phyloP scores from a whole-genome alignment of 2,329 filamentous ascomycete genomes.

The Diaporthe capsici region DNA sequence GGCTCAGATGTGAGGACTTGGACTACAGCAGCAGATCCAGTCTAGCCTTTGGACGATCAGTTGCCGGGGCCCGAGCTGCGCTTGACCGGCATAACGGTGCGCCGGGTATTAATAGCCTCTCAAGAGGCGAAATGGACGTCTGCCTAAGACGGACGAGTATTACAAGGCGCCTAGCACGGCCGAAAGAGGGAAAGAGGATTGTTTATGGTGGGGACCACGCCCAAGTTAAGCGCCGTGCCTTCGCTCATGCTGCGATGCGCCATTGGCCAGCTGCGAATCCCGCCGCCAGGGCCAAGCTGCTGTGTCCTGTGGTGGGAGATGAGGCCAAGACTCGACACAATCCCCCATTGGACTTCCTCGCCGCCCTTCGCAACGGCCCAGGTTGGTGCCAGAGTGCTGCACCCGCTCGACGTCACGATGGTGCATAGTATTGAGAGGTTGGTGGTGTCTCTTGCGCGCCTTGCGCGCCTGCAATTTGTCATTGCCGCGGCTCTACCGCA shows the following conservation, averaged over 20 bases:
- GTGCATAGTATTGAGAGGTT: too few relatives aligned
- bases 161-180: background rate
- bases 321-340: slow-evolving; percentile 9
- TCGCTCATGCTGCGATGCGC: slow-evolving; percentile 24
- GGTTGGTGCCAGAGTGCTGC: background rate
- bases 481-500: background rate
- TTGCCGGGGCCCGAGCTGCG: slow-evolving; percentile 1
- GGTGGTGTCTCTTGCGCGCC: background rate
- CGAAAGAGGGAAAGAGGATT: slow-evolving; percentile 10
- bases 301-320: background rate
- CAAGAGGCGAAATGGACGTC: slow-evolving; percentile 1
- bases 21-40: background rate
- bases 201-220: background rate
- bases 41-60: background rate
- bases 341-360: background rate
- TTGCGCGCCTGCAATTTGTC: background rate
- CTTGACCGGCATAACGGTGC: background rate
- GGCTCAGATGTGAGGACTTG: slow-evolving; percentile 13
- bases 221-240: slow-evolving; percentile 24
- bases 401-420: background rate
- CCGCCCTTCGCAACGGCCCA: background rate
- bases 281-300: slow-evolving; percentile 30
- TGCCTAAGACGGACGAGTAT: background rate
- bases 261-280: slow-evolving; percentile 33
- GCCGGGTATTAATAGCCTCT: slow-evolving; percentile 32